phyloP scores from a whole-genome alignment of 1,139 yeast genomes.

The Hyphopichia khmerensis region DNA sequence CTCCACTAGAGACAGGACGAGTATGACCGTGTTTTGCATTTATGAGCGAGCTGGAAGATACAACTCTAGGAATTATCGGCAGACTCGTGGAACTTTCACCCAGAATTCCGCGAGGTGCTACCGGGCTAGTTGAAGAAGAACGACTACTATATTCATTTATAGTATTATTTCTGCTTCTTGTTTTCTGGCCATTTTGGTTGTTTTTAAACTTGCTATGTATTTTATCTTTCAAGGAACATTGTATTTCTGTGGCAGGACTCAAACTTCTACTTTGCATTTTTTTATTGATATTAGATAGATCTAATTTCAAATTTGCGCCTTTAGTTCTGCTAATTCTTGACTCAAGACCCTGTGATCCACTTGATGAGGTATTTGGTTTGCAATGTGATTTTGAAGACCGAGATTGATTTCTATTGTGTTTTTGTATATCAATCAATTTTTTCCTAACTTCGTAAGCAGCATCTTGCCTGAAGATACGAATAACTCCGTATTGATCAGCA shows the following conservation, averaged over 20 bases:
- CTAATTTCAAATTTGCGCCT: constrained; percentile 3
- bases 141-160: not conserved
- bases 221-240: constrained; percentile 7
- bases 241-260: constrained; percentile 10
- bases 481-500: constrained; percentile 71
- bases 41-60: constrained; percentile 9
- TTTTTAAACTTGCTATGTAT: constrained; percentile 8
- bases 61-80: constrained; percentile 6
- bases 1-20: not conserved
- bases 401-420: not conserved
- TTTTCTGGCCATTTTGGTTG: not conserved
- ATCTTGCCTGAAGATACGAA: constrained; percentile 80
- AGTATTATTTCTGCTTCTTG: constrained; percentile 1
- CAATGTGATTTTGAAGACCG: not conserved
- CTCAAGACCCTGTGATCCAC: not conserved
- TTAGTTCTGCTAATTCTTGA: not conserved
- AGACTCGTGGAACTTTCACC: constrained; percentile 1
- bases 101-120: not conserved
- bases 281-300: constrained; percentile 5
- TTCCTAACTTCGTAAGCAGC: constrained; percentile 49
- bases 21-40: constrained; percentile 1
- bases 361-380: not conserved
- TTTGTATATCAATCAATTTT: constrained; percentile 11
- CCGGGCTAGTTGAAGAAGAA: constrained; percentile 3
- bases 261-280: constrained; percentile 10